Evolutionary conservation across 208 protist species (phyloP).

Genomic region (Plasmodiophora brassicae): DNA sequence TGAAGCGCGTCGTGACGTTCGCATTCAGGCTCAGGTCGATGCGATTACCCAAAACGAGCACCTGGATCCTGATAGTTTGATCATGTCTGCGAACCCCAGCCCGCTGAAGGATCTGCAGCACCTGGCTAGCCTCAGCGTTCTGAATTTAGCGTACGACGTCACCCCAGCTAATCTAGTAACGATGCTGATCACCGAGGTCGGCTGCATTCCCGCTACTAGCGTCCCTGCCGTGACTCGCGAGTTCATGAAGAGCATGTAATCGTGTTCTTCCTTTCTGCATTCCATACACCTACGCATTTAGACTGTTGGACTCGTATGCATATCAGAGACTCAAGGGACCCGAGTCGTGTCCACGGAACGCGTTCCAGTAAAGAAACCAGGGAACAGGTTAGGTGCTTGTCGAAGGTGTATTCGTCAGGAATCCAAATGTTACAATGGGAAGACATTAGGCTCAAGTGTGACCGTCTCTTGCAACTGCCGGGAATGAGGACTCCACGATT

Average conservation of each 20-base stretch:
- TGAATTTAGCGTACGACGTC: neutral
- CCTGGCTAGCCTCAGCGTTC: neutral
- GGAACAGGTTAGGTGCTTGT: no score
- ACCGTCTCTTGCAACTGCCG: neutral
- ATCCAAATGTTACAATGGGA: no score
- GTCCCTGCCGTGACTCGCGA: neutral
- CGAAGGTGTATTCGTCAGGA: no score
- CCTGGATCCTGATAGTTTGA: neutral
- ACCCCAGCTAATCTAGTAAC: neutral
- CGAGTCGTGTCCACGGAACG: no score
- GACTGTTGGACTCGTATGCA: no score
- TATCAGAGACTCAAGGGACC: no score
- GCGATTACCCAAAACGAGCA: neutral
- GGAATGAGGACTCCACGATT: slow-evolving; percentile 16
- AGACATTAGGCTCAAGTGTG: neutral
- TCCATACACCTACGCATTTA: no score
- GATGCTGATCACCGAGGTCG: neutral
- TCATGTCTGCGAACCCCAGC: no score
- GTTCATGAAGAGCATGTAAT: no score
- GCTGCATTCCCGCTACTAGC: neutral
- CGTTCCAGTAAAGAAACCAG: no score
- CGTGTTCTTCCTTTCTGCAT: no score
- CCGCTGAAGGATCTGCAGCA: neutral
- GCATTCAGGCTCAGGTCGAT: neutral
- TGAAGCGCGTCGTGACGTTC: neutral